A percentile compares a stretch with the other conserved stretches of the same genome.
phyloP scores from a whole-genome alignment of 2,329 filamentous ascomycete genomes.

The Exserohilum rostratum region DNA sequence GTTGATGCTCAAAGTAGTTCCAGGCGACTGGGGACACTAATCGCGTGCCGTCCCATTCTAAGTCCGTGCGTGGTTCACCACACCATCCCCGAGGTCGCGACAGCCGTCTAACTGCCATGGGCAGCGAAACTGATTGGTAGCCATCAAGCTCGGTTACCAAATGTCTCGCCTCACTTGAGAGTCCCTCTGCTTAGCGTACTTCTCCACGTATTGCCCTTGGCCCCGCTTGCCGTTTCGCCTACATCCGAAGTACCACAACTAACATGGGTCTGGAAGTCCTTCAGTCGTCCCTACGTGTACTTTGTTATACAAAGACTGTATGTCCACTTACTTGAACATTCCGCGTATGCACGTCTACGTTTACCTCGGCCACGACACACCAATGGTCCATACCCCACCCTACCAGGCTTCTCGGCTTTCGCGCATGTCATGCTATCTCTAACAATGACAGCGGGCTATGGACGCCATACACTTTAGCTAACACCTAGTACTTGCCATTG shows the following conservation, averaged over 20 bases:
- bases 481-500: neutral
- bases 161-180: neutral
- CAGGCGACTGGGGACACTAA: neutral
- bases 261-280: neutral
- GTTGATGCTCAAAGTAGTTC: neutral
- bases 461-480: neutral
- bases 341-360: neutral
- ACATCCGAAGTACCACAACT: neutral
- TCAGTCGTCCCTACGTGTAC: neutral
- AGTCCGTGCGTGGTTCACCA: constrained; percentile 6
- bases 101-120: constrained; percentile 18
- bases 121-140: neutral
- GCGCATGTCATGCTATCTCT: neutral
- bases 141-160: neutral
- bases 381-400: neutral
- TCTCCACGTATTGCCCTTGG: constrained; percentile 2
- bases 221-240: neutral
- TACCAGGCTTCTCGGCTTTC: neutral
- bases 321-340: neutral
- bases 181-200: neutral
- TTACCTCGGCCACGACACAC: neutral
- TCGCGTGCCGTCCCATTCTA: constrained; percentile 1
- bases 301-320: neutral
- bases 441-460: neutral
- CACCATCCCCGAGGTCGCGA: neutral